Evolutionary conservation across 1,139 yeast genomes (phyloP).

Genomic region (Sugiyamaella castrensis): DNA sequence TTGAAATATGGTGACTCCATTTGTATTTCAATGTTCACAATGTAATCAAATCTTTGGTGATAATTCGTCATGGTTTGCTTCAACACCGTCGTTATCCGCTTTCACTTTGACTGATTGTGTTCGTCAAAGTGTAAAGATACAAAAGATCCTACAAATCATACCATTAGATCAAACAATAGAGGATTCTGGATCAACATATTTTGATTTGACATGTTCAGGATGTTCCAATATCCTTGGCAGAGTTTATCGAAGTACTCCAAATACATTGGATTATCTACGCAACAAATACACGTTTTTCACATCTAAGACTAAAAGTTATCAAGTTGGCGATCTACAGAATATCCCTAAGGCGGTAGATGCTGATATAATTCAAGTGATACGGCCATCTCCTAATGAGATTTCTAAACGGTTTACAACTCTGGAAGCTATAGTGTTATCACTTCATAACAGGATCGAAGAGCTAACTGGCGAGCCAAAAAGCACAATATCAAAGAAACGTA

Average conservation of each 20-base stretch:
- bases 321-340: conserved; percentile 16
- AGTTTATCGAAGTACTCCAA: conserved; percentile 20
- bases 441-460: conserved; percentile 17
- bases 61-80: conserved; percentile 21
- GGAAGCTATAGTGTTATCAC: conserved; percentile 19
- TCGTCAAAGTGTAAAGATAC: conserved; percentile 6
- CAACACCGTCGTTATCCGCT: conserved; percentile 15
- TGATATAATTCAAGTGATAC: conserved; percentile 14
- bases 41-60: conserved; percentile 24
- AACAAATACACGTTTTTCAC: conserved; percentile 21
- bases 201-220: conserved; percentile 16
- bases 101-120: conserved; percentile 18
- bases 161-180: conserved; percentile 10
- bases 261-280: conserved; percentile 19
- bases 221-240: conserved; percentile 20
- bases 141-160: conserved; percentile 4
- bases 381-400: conserved; percentile 22
- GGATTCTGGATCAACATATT: conserved; percentile 20
- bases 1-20: conserved; percentile 17
- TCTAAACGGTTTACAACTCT: conserved; percentile 20
- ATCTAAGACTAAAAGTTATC: conserved; percentile 16
- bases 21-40: conserved; percentile 22
- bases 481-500: background rate
- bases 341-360: conserved; percentile 13
- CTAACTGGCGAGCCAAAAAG: conserved; percentile 4